phyloP scores from a whole-genome alignment of 306 rosid species.

The Pachyrhizus erosus region DNA sequence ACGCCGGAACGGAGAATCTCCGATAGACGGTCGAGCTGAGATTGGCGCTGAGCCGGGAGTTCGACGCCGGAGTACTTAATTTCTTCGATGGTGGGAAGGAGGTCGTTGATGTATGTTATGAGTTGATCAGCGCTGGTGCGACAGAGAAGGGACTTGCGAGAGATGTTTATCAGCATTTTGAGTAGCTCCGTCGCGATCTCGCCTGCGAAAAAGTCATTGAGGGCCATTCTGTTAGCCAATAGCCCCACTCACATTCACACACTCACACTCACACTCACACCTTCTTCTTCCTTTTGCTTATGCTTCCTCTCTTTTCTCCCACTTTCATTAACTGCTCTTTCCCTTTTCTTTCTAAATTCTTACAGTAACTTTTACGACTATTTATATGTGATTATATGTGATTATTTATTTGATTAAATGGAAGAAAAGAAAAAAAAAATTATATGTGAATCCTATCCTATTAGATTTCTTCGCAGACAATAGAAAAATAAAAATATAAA shows the following conservation, averaged over 20 bases:
- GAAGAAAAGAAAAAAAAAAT: too few relatives aligned
- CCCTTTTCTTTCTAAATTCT: too few relatives aligned
- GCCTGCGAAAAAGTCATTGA: constrained; percentile 82
- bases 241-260: background rate
- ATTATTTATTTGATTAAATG: too few relatives aligned
- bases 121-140: constrained; percentile 68
- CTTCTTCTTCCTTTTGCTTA: too few relatives aligned
- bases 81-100: constrained; percentile 67
- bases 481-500: too few relatives aligned
- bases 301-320: background rate
- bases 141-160: constrained; percentile 66
- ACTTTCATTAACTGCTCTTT: too few relatives aligned
- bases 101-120: constrained; percentile 32
- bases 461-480: too few relatives aligned
- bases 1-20: constrained; percentile 63
- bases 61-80: constrained; percentile 89
- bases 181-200: constrained; percentile 85
- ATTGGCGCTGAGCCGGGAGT: constrained; percentile 60
- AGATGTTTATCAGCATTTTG: constrained; percentile 51
- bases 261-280: too few relatives aligned
- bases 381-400: too few relatives aligned
- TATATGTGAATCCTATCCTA: too few relatives aligned
- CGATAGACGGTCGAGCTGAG: constrained; percentile 70
- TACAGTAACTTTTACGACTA: too few relatives aligned
- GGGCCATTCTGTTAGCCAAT: constrained; percentile 46